Conservation (phyloP, 2,329 filamentous ascomycete species). For the Aspergillus terreus region DNA sequence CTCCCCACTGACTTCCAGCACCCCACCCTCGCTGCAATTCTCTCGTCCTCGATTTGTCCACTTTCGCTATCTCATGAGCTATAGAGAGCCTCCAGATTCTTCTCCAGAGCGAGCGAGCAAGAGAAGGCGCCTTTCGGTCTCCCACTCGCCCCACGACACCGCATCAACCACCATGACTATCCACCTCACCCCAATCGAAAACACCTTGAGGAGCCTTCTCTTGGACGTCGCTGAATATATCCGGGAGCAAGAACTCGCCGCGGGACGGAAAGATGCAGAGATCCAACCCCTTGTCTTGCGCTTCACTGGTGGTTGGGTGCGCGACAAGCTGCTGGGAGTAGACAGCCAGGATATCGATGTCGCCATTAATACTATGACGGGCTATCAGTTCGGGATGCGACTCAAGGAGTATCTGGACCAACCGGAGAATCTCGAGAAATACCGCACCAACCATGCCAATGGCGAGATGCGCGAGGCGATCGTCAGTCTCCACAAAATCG, state of each 20-base stretch:
- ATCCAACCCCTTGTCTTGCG: constrained; percentile 37
- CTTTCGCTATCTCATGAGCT: constrained; percentile 24
- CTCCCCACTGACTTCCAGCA: neutral
- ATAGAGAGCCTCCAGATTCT: constrained; percentile 13
- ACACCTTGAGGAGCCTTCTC: constrained; percentile 69
- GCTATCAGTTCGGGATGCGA: constrained; percentile 43
- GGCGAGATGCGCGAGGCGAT: constrained; percentile 61
- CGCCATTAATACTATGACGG: constrained; percentile 48
- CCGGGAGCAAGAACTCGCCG: constrained; percentile 38
- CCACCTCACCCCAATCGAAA: constrained; percentile 64
- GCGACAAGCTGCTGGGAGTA: constrained; percentile 47
- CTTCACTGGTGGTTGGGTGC: constrained; percentile 50
- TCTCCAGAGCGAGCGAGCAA: constrained; percentile 26
- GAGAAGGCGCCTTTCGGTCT: constrained; percentile 31
- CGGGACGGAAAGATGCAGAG: constrained; percentile 22
- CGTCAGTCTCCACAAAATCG: constrained; percentile 79
- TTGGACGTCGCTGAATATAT: constrained; percentile 76
- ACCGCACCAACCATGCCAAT: constrained; percentile 41
- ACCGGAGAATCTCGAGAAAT: constrained; percentile 38
- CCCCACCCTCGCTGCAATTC: constrained; percentile 1
- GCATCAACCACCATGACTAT: constrained; percentile 40
- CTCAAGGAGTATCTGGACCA: constrained; percentile 43
- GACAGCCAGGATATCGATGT: constrained; percentile 49
- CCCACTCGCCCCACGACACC: constrained; percentile 10
- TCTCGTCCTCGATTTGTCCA: neutral